Percentiles rank a stretch among this genome's conserved stretches.
These are phyloP conservation scores for Pythium graminicola DNA, from an alignment of 352 stramenopile species.

Conservation along the genomic window DNA sequence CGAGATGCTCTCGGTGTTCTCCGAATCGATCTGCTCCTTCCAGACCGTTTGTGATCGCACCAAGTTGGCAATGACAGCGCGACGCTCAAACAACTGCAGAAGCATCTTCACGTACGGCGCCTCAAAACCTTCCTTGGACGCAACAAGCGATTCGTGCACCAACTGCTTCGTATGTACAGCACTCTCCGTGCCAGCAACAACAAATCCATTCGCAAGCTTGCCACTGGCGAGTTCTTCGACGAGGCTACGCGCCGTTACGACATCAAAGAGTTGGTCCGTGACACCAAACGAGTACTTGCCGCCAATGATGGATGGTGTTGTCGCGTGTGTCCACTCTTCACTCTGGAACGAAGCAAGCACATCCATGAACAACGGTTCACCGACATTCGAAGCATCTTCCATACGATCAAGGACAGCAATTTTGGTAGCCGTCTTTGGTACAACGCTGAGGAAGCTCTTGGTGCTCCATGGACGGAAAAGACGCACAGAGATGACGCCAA, in stretches of 20 bases:
- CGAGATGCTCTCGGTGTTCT: conserved; percentile 26
- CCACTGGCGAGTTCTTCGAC: conserved; percentile 57
- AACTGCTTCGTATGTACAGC: conserved; percentile 32
- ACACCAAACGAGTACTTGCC: conserved; percentile 72
- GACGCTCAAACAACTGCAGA: conserved; percentile 64
- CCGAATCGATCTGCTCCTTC: conserved; percentile 43
- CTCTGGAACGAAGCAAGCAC: conserved; percentile 88
- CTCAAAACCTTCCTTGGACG: conserved; percentile 55
- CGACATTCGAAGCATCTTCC: conserved; percentile 80
- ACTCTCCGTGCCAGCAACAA: conserved; percentile 30
- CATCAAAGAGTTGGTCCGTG: conserved; percentile 70
- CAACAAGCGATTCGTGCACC: conserved; percentile 43
- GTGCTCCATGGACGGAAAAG: conserved; percentile 89
- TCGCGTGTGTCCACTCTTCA: conserved; percentile 53
- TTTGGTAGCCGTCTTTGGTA: conserved; percentile 69
- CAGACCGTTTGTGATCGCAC: conserved; percentile 60
- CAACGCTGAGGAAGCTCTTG: conserved; percentile 61
- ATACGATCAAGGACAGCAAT: conserved; percentile 90
- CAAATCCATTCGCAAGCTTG: conserved; percentile 68
- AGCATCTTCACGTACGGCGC: conserved; percentile 77
- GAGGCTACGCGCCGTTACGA: conserved; percentile 71
- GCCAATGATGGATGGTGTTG: conserved; percentile 65
- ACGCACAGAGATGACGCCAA: conserved; percentile 84
- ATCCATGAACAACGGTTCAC: conserved; percentile 90
- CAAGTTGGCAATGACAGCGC: conserved; percentile 65